Base-by-base conservation (phyloP, 441 rosid species). In the Erodium trifolium region DNA sequence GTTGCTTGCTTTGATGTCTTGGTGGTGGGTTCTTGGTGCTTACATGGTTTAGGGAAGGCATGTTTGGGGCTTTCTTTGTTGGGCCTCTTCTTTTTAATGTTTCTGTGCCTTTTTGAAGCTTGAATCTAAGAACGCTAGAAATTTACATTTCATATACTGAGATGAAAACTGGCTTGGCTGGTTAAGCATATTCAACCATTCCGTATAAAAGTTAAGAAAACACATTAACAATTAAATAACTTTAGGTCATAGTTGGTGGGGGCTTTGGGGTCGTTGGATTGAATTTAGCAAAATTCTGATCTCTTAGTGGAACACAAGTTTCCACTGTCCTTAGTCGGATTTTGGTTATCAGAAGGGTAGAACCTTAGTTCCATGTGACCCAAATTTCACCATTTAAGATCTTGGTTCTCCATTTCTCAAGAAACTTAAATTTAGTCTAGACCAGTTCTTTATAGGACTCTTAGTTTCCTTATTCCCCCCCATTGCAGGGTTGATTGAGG, bases 11-110 rank as follows among this genome's bases (percentile, higher is more conserved):
- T 12, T 34, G n/a, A 63, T 63, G 66, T 13, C 18, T 63, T 31
- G 66, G 66, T 63, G 45, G 45, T 41, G 66, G 66, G 39, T 27
- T 63, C 29, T 63, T 63, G 37, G 66, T 63, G 66, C 39, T 63
- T 31, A n/a, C 66, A 27, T 63, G 41, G 43, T 63, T 63, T 31
- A 29, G 66, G 66, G 66, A 63, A 31, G 43, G 31, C 2, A 31
- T 2, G 39, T 2, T 34, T 3, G 35, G 39, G 65, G 65, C 65
- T 63, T 27, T 63, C 3, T 29, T 63, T 27, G 19, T 14, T 53
- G 60, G 60, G 60, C 60, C 63, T 57, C 1, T 31, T 5, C 16
- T 62, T 62, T 62, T 12, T 27, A 27, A 13, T 31, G 66, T 2
- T 2, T 31, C 16, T 63, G 41, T 63, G 39, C 17, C 41, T 63